Conservation (phyloP, 2,329 filamentous ascomycete genomes). For the Xylariales sp. region DNA sequence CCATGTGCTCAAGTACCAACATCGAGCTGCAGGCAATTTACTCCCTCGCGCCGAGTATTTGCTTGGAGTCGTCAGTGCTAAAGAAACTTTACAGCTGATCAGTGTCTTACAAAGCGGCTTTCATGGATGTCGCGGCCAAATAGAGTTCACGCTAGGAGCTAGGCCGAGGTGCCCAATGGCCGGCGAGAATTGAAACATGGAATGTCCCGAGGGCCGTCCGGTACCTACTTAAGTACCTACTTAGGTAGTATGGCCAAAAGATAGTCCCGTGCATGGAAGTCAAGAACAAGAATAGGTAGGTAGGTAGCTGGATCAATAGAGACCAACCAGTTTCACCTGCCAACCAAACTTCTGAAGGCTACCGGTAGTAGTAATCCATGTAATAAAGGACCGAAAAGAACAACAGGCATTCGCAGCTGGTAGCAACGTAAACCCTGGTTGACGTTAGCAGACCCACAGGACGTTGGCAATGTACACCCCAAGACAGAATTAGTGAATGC, state of each 20-base stretch:
- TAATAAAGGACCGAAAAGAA: too few relatives aligned
- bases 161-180: conserved; percentile 7
- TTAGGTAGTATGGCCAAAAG: too few relatives aligned
- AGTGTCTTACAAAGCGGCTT: background rate
- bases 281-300: too few relatives aligned
- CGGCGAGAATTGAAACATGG: conserved; percentile 9
- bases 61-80: background rate
- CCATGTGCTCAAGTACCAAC: conserved; percentile 7
- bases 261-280: too few relatives aligned
- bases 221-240: too few relatives aligned
- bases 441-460: conserved; percentile 4
- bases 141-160: conserved; percentile 12
- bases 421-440: too few relatives aligned
- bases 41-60: background rate
- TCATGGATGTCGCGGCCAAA: conserved; percentile 5
- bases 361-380: too few relatives aligned
- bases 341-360: too few relatives aligned
- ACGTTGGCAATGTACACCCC: background rate
- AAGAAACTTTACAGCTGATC: background rate
- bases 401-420: too few relatives aligned
- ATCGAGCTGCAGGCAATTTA: background rate
- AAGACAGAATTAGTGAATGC: too few relatives aligned
- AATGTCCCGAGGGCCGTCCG: conserved; percentile 12
- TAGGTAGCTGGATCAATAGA: too few relatives aligned
- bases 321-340: too few relatives aligned